These are phyloP conservation scores for Phytopythium vexans DNA, from an alignment of 352 stramenopile species.

Conservation along the genomic window DNA sequence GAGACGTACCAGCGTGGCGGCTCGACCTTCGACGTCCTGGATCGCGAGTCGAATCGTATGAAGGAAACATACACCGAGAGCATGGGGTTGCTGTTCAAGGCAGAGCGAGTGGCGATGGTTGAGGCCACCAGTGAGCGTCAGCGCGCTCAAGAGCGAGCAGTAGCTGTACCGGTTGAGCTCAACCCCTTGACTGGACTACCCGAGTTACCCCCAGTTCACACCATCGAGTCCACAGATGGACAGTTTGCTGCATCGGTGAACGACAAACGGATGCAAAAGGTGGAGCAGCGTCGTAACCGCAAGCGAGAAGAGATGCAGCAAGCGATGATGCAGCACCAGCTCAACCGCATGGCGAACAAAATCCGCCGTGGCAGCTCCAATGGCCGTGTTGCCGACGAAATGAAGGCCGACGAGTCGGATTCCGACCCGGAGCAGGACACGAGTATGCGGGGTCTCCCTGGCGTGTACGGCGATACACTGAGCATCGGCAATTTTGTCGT, in stretches of 20 bases:
- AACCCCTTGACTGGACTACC: slow-evolving; percentile 40
- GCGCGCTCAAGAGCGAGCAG: slow-evolving; percentile 4
- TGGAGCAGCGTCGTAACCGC: slow-evolving; percentile 10
- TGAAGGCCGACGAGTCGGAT: slow-evolving; percentile 2
- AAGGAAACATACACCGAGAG: slow-evolving; percentile 43
- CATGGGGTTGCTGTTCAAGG: slow-evolving; percentile 47
- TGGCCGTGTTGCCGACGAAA: neutral
- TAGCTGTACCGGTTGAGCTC: slow-evolving; percentile 14
- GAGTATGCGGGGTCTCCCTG: slow-evolving; percentile 8
- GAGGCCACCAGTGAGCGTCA: slow-evolving; percentile 10
- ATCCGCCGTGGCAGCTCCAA: neutral
- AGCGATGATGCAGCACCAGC: slow-evolving; percentile 16
- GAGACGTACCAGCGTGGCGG: slow-evolving; percentile 46
- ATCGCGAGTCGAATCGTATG: slow-evolving; percentile 37
- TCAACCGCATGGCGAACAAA: slow-evolving; percentile 3
- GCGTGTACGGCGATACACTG: slow-evolving; percentile 20
- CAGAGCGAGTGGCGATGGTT: slow-evolving; percentile 22
- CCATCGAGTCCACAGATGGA: slow-evolving; percentile 17
- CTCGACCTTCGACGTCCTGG: slow-evolving; percentile 17
- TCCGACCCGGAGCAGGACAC: neutral
- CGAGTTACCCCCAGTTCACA: slow-evolving; percentile 34
- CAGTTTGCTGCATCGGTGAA: neutral
- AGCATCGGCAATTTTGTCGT: slow-evolving; percentile 41
- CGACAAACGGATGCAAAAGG: neutral
- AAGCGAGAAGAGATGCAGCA: slow-evolving; percentile 31